Percentiles rank a stretch among this genome's conserved stretches.
These are phyloP conservation scores for Apium graveolens DNA, from an alignment of 129 eudicot genomes.

Conservation along the genomic window DNA sequence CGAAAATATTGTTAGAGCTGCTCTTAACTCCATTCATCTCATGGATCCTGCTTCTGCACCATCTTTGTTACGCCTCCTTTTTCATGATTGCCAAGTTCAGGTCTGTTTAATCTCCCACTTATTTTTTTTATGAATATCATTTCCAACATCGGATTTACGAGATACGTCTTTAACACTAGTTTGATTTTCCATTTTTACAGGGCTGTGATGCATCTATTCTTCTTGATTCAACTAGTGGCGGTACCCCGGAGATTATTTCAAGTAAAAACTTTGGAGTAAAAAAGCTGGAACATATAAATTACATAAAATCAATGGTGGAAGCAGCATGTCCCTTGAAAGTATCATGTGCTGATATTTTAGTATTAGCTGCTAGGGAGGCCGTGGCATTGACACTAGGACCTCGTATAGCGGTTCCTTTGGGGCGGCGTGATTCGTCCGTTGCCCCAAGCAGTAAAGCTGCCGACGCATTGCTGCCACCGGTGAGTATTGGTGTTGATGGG, in stretches of 20 bases:
- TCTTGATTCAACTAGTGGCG: slow-evolving; percentile 25
- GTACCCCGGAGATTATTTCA: slow-evolving; percentile 31
- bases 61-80: slow-evolving; percentile 31
- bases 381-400: slow-evolving; percentile 56
- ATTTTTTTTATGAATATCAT: background rate
- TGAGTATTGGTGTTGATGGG: slow-evolving; percentile 22
- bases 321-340: slow-evolving; percentile 48
- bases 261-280: slow-evolving; percentile 41
- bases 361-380: slow-evolving; percentile 64
- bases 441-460: slow-evolving; percentile 19
- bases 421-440: slow-evolving; percentile 31
- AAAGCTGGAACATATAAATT: slow-evolving; percentile 28
- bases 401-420: slow-evolving; percentile 28
- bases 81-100: slow-evolving; percentile 64
- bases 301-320: slow-evolving; percentile 46
- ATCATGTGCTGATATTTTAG: slow-evolving; percentile 62
- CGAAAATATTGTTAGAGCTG: slow-evolving; percentile 29
- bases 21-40: slow-evolving; percentile 17
- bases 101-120: slow-evolving; percentile 4
- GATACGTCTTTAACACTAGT: background rate
- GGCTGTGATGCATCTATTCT: slow-evolving; percentile 80
- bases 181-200: too few relatives aligned
- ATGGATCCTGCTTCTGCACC: slow-evolving; percentile 40
- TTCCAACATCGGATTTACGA: background rate
- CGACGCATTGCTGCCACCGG: slow-evolving; percentile 25